A percentile compares a stretch with the other conserved stretches of the same genome.
Conservation (phyloP, 768 basidiomycete species). For the Gloeopeniophorella convolvens region DNA sequence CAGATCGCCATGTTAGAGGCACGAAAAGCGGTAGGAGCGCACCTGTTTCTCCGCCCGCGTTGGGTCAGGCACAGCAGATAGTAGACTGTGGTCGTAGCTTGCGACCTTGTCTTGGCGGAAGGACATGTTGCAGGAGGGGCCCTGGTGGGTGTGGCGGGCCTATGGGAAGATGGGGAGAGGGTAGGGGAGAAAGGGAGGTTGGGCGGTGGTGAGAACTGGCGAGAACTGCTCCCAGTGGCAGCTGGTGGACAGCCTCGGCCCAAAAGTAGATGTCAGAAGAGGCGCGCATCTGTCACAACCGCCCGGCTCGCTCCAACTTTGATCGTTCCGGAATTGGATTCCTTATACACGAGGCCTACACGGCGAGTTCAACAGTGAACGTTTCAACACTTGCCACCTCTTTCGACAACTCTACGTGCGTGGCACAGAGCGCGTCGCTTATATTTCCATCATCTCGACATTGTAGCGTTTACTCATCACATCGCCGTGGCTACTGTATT, state of each 20-base stretch:
- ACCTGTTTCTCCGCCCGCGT: conserved; percentile 30
- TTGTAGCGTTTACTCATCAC: too few relatives aligned
- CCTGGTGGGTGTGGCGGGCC: background rate
- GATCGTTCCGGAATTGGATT: too few relatives aligned
- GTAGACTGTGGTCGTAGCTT: conserved; percentile 27
- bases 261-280: background rate
- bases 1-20: background rate
- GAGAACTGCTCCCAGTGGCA: too few relatives aligned
- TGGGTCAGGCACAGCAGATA: conserved; percentile 26
- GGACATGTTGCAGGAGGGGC: conserved; percentile 7
- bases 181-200: background rate
- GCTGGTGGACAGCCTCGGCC: background rate
- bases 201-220: background rate
- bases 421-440: too few relatives aligned
- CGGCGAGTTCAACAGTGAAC: too few relatives aligned
- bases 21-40: background rate
- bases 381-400: too few relatives aligned
- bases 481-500: too few relatives aligned
- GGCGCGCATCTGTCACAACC: background rate
- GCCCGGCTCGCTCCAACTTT: background rate
- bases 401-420: too few relatives aligned
- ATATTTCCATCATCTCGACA: too few relatives aligned
- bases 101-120: background rate
- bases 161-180: too few relatives aligned
- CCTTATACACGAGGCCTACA: too few relatives aligned